Conservation (phyloP, 192 early-diverging fungal species). For the Thamnidium elegans region DNA sequence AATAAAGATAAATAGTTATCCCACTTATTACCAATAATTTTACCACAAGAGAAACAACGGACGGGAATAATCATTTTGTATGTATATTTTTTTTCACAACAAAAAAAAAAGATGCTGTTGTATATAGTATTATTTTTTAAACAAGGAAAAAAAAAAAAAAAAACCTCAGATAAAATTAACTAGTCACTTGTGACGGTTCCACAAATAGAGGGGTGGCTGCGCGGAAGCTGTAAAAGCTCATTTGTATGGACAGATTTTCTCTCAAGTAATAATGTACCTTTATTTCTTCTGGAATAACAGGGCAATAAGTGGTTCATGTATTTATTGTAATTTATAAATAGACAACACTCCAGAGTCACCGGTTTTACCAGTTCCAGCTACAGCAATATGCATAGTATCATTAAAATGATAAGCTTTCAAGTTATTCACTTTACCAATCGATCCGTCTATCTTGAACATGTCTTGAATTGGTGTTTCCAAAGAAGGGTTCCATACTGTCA, state of each 20-base stretch:
- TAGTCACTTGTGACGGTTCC: too few species aligned
- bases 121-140: background rate
- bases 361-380: conserved; percentile 12
- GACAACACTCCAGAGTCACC: background rate
- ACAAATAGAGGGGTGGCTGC: too few species aligned
- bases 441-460: conserved; percentile 5
- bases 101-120: background rate
- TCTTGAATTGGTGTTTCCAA: background rate
- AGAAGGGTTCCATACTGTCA: conserved; percentile 18
- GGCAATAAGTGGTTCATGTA: too few species aligned
- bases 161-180: conserved; percentile 7
- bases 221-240: too few species aligned
- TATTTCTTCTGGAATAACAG: too few species aligned
- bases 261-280: too few species aligned
- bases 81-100: background rate
- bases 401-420: conserved; percentile 3
- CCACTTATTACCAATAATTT: conserved; percentile 98
- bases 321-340: conserved; percentile 1
- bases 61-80: conserved; percentile 95
- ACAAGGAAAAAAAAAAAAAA: conserved; percentile 3
- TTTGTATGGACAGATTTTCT: too few species aligned
- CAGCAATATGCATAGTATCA: background rate
- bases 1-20: conserved; percentile 82
- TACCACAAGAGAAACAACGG: conserved; percentile 97
- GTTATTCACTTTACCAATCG: conserved; percentile 18